Evolutionary conservation across 441 rosid species (phyloP).

Genomic region (Adansonia gregorii): DNA sequence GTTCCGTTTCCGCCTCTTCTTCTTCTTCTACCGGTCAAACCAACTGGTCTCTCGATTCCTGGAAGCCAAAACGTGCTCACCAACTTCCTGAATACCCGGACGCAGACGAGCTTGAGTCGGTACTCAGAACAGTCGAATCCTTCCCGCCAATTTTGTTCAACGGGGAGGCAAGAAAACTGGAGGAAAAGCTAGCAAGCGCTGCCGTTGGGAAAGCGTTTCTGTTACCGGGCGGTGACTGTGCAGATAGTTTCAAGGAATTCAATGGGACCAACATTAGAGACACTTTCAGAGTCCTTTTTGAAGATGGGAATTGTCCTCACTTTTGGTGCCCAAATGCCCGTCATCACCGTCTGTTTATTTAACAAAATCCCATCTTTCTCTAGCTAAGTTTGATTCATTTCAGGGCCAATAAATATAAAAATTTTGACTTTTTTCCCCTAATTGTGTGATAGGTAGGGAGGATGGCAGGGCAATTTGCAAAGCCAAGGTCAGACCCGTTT

Average conservation of each 20-base stretch:
- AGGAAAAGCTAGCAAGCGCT: constrained; percentile 58
- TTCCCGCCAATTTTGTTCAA: constrained; percentile 85
- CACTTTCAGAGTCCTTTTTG: constrained; percentile 51
- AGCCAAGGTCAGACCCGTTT: constrained; percentile 55
- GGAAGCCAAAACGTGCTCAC: constrained; percentile 58
- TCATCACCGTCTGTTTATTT: constrained; percentile 42
- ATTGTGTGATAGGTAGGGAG: constrained; percentile 41
- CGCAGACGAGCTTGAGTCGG: constrained; percentile 51
- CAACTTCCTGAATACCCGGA: constrained; percentile 70
- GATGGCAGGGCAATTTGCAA: constrained; percentile 84
- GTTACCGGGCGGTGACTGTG: constrained; percentile 60
- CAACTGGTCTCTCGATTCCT: constrained; percentile 55
- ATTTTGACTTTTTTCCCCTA: not conserved
- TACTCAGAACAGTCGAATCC: constrained; percentile 48
- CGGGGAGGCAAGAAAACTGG: constrained; percentile 73
- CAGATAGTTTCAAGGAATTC: constrained; percentile 62
- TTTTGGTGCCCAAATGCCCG: constrained; percentile 60
- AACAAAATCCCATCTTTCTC: not conserved
- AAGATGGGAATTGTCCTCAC: constrained; percentile 62
- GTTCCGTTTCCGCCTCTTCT: constrained; percentile 40
- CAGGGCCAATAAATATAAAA: not conserved
- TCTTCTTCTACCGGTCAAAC: constrained; percentile 26
- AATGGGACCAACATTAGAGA: constrained; percentile 54
- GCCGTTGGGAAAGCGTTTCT: constrained; percentile 55
- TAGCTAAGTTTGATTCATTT: not conserved